phyloP scores from a whole-genome alignment of 2,329 filamentous ascomycete genomes.

The Apiospora rasikravindrae region DNA sequence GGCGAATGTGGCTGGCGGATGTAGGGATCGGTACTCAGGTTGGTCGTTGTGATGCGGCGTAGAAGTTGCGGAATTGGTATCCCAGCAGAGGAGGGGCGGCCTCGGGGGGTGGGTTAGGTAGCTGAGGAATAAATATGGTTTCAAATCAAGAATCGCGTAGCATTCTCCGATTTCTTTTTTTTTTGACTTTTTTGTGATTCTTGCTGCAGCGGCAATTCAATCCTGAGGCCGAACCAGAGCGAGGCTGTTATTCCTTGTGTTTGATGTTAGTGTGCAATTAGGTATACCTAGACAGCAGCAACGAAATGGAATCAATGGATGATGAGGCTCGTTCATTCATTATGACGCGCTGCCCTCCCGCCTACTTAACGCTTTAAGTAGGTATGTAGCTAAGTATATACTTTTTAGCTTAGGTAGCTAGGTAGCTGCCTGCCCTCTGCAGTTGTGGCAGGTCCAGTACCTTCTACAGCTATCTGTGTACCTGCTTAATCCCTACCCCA shows the following conservation, averaged over 20 bases:
- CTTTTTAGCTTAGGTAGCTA: too few relatives aligned
- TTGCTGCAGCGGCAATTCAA: neutral
- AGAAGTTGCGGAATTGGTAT: neutral
- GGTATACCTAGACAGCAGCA: too few relatives aligned
- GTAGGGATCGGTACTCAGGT: neutral
- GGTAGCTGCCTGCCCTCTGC: too few relatives aligned
- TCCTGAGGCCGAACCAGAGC: neutral
- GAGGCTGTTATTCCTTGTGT: neutral
- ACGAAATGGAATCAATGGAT: neutral
- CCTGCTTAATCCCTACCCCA: too few relatives aligned
- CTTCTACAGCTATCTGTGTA: neutral
- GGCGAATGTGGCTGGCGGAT: neutral
- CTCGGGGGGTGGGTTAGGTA: too few relatives aligned
- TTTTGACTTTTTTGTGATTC: neutral
- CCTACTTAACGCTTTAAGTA: too few relatives aligned
- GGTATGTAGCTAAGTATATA: too few relatives aligned
- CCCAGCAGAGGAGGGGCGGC: neutral
- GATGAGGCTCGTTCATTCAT: neutral
- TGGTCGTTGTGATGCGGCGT: neutral
- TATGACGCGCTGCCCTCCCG: constrained; percentile 10
- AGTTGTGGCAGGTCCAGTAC: neutral
- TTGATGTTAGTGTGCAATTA: too few relatives aligned
- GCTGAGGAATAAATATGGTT: neutral
- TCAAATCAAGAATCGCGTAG: neutral
- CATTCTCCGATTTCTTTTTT: neutral